Base-by-base conservation (phyloP, 176 grass and related monocot species). In the Pharus latifolius region DNA sequence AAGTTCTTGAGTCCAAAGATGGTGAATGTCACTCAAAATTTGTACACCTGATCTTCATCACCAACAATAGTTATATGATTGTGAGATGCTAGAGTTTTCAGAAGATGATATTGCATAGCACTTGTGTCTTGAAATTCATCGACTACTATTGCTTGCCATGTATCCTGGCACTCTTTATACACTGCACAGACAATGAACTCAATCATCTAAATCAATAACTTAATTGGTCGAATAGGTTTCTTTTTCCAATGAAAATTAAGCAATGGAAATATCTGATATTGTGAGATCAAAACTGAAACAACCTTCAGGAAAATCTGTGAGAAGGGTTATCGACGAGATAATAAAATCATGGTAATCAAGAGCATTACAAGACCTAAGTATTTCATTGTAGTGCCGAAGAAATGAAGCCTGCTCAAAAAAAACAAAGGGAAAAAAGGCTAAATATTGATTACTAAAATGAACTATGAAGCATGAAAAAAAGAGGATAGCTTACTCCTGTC, bases 101-200 rank as follows among this genome's bases (percentile, higher is more conserved):
- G 82, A 87, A 97, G 86, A 48, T 61, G 45, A 79, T 92, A 97
- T 66, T 97, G 93, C 86, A 92, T 92, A 45, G 83, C 83, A 88
- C 93, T 97, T 77, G 93, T 97, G 83, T 97, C 89, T 78, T 97
- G 93, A 92, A 97, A 97, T 70, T 97, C 93, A 78, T 97, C 93
- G 51, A 97, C 86, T 42, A 92, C 81, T 16, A 97, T 85, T 56
- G 89, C 93, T 59, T 78, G 80, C 89, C 93, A 92, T 82, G 63
- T 97, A 61, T 84, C 78, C 64, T 80, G 63, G 72, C 89, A 97
- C 69, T 85, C 86, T 43, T 80, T 84, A 41, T 87, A 84, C 59
- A 97, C 93, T 97, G 65, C 47, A 87, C 56, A 82, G 6, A 49
- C 32, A 83, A 49, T 30, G 11, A 60, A 42, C 50, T 22, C 26